phyloP scores from a whole-genome alignment of 2,329 filamentous ascomycete genomes.

The Hypoxylon sp. region DNA sequence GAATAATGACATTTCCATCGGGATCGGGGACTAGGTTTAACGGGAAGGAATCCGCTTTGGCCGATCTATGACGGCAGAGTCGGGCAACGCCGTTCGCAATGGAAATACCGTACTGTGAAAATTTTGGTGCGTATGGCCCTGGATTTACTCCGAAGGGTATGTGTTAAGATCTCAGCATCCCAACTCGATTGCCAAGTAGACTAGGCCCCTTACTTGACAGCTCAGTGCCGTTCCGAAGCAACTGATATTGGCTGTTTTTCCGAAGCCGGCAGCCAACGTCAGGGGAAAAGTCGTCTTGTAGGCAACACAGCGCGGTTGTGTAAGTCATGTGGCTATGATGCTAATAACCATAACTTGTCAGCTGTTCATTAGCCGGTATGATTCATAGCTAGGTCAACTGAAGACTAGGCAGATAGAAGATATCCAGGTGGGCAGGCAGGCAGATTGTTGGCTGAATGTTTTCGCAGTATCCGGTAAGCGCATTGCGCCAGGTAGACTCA shows the following conservation, averaged over 20 bases:
- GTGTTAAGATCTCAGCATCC: background rate
- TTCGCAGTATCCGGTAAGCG: constrained; percentile 34
- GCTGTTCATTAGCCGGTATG: constrained; percentile 32
- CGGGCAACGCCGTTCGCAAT: constrained; percentile 17
- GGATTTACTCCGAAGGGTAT: constrained; percentile 3
- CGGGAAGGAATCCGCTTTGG: constrained; percentile 38
- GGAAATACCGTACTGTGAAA: background rate
- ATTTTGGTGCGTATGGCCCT: constrained; percentile 2
- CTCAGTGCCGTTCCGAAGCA: constrained; percentile 9
- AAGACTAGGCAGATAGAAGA: constrained; percentile 17
- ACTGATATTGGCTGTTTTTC: constrained; percentile 19
- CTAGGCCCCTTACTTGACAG: constrained; percentile 16
- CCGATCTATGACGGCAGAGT: constrained; percentile 36
- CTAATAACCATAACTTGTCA: constrained; percentile 32
- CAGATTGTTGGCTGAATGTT: constrained; percentile 30
- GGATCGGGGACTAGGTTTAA: constrained; percentile 28
- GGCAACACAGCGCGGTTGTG: constrained; percentile 26
- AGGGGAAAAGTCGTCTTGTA: constrained; percentile 15
- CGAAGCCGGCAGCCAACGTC: constrained; percentile 13
- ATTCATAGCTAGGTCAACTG: constrained; percentile 11
- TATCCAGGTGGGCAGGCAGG: constrained; percentile 4
- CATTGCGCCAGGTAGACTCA: constrained; percentile 26
- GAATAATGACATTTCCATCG: constrained; percentile 18
- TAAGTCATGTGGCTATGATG: constrained; percentile 17
- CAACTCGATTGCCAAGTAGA: constrained; percentile 3